phyloP scores from a whole-genome alignment of 306 rosid genomes.

The Citrullus colocynthis region DNA sequence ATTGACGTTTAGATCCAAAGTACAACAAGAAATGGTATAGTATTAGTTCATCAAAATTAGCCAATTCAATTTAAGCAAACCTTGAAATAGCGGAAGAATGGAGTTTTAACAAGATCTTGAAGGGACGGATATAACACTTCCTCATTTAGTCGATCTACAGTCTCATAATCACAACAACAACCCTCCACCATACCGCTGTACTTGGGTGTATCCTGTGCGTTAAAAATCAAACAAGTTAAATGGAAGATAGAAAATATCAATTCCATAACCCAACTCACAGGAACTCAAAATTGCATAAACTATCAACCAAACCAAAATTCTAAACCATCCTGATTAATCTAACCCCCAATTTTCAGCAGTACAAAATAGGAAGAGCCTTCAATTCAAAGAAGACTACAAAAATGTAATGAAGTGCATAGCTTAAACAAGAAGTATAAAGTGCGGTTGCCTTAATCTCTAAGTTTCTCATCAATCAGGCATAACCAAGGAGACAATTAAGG shows the following conservation, averaged over 20 bases:
- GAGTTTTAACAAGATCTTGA: slow-evolving; percentile 37
- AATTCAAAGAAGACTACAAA: neutral
- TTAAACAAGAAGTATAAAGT: neutral
- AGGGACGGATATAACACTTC: slow-evolving; percentile 33
- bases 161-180: slow-evolving; percentile 46
- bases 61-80: slow-evolving; percentile 10
- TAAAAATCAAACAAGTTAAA: neutral
- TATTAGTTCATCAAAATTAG: neutral
- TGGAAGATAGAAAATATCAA: neutral
- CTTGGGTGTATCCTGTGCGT: slow-evolving; percentile 16
- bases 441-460: neutral
- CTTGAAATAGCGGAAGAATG: slow-evolving; percentile 46
- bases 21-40: neutral
- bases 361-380: neutral
- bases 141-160: slow-evolving; percentile 33
- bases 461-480: slow-evolving; percentile 6
- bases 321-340: neutral
- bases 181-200: slow-evolving; percentile 40
- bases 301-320: neutral
- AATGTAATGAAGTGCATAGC: neutral
- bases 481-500: neutral
- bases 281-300: neutral
- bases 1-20: neutral
- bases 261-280: neutral
- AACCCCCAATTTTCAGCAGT: neutral